phyloP scores from a whole-genome alignment of 1,139 yeast species.

The Petasospora rhodanensis region DNA sequence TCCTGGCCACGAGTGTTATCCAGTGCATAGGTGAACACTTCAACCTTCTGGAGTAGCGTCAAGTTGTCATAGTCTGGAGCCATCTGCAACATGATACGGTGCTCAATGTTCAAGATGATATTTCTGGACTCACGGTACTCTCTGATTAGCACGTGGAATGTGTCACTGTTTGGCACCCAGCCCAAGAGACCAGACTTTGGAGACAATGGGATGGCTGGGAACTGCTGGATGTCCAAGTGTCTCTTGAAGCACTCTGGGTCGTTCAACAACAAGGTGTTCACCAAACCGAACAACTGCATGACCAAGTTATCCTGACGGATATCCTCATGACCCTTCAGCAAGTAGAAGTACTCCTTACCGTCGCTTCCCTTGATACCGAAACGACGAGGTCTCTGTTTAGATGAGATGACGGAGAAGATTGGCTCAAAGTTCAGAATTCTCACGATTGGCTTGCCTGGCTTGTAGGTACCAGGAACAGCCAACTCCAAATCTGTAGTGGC shows the following conservation, averaged over 20 bases:
- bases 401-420: slow-evolving; percentile 80
- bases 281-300: slow-evolving; percentile 96
- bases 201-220: slow-evolving; percentile 89
- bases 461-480: slow-evolving; percentile 93
- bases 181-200: slow-evolving; percentile 96
- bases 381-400: slow-evolving; percentile 94
- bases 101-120: slow-evolving; percentile 86
- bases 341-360: slow-evolving; percentile 81
- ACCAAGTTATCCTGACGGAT: slow-evolving; percentile 96
- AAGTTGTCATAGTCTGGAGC: slow-evolving; percentile 94
- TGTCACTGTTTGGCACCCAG: slow-evolving; percentile 97
- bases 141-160: slow-evolving; percentile 87
- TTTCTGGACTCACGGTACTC: slow-evolving; percentile 92
- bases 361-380: slow-evolving; percentile 79
- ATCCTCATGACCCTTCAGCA: slow-evolving; percentile 94
- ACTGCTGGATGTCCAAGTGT: slow-evolving; percentile 88
- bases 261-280: slow-evolving; percentile 79
- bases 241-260: slow-evolving; percentile 96
- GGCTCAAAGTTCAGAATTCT: slow-evolving; percentile 76
- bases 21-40: slow-evolving; percentile 91
- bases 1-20: slow-evolving; percentile 97
- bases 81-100: slow-evolving; percentile 94
- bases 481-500: slow-evolving; percentile 76
- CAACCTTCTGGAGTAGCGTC: slow-evolving; percentile 87
- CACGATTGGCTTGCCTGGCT: slow-evolving; percentile 76